Evolutionary conservation across 2,329 filamentous ascomycete species (phyloP), one percentile per base, ranked within the genome.

Genomic region (Trichoderma arundinaceum): DNA sequence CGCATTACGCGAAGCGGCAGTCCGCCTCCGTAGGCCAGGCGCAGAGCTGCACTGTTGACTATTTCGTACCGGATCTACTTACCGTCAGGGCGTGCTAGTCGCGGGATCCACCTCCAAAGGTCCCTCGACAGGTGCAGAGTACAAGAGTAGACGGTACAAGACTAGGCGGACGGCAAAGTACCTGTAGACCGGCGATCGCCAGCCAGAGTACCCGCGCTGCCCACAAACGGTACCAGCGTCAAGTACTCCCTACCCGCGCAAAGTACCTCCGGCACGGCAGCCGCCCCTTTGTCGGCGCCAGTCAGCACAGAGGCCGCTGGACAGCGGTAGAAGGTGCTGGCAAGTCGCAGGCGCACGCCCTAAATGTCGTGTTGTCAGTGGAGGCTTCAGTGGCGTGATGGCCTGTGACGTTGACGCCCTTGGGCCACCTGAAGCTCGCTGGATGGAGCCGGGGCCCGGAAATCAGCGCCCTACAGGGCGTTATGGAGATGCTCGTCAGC

Each of bases 321-420:
- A 32, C 6, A 60, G 39, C 44, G 48, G 22, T 33, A 28, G 38
- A 60, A 38, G 38, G 53, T 17, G 52, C 53, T 60, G 63, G 33
- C 54, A 65, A 52, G n/a, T 48, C 32, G 7, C 56, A 51, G 41
- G 28, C 32, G 44, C 63, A 65, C 63, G 63, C 63, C 63, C 53
- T 65, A 35, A 43, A 51, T 33, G 32, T 59, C 49, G 61, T 64
- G 61, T 64, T 64, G 61, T 49, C 61, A 64, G 51, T 64, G 61
- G 61, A 46, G 43, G 61, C 49, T 64, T 49, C 35, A 65, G 63
- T 65, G 63, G 63, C 63, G 63, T 65, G 63, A 65, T 65, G 63
- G 12, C 63, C 63, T 53, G 49, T 62, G 59, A 62, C 59, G 59
- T 53, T 62, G 48, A 58, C 10, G 22, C 54, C 39, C 43, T n/a